Base-by-base conservation (phyloP, 768 basidiomycete genomes). In the Boletus patriciae region DNA sequence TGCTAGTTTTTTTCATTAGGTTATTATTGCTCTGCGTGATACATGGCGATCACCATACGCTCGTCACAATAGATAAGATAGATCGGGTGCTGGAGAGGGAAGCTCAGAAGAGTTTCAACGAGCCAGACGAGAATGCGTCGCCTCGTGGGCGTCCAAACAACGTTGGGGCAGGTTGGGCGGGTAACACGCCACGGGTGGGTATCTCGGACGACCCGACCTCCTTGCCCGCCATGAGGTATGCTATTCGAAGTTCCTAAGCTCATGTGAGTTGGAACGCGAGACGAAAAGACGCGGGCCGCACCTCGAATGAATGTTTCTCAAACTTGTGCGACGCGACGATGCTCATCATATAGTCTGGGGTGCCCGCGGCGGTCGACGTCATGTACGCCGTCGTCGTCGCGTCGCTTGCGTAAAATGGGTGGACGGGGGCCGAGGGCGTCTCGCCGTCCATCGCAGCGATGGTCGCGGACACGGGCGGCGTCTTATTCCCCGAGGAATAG, bases 181-280 rank as follows among this genome's bases (percentile, higher is more conserved):
- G 69, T 51, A 64, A 44, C 3, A 52, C 63, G 11, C 63, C 67
- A 4, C 66, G 67, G 1, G 62, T 56, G 29, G 68, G 63, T 56
- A 71, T 70, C 58, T 73, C 70, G 1, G 70, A 67, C 3, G 82
- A 83, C 4, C 73, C 76, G 47, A 81, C 72, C 57, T 81, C 79
- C 38, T 77, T 77, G 0, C 77, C 73, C 40, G 72, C 69, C n/a
- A 72, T 66, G 34, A 75, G 57, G 53, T 60, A 78, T 0, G 81
- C 80, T 45, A 83, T 60, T 44, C 81, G 81, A 40, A 83, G 76
- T 70, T 84, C 83, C 83, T 84, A 50, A 42, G 21, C 42, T 29
- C 47, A 29, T 21, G 45, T 48, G 25, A 47, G 52, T 3, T 25
- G 33, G 52, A 27, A 13, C 43, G 31, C 7, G 29, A 52, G 8